Evolutionary conservation across 352 stramenopile species (phyloP), one percentile per base, ranked within the genome.

Genomic region (Phytopythium cucurbitacearum): DNA sequence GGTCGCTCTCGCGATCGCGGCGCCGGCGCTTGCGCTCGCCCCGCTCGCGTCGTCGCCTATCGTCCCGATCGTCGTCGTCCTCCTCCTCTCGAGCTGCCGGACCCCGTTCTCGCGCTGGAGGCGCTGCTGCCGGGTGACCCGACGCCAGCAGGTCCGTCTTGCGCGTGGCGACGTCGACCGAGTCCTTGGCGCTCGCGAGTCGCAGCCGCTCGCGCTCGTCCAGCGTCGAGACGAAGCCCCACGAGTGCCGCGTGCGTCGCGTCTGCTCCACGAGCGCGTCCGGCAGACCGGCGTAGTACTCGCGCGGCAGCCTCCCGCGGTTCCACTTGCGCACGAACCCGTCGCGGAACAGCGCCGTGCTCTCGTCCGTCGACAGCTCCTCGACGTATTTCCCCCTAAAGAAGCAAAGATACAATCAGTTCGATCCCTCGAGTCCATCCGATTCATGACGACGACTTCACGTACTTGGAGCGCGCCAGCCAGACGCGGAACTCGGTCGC

Each of bases 251-350:
- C n/a, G 81, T 92, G 28, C 81, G 68, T 40, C 77, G 75, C 16
- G 78, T 85, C 45, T 75, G 59, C 55, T 89, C 76, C n/a, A 88
- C 63, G n/a, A 91, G 64, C 34, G 56, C 40, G 46, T 87, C 73
- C 0, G 81, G 73, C 7, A 89, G 68, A 16, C 74, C 76, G 21
- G 67, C 56, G 47, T 92, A 92, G 57, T 78, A 92, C 75, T 87
- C 86, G 42, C 49, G 41, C 2, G 71, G 52, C 41, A 92, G 65
- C 36, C 65, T 62, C 0, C 77, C 70, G 7, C 55, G 57, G 64
- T 92, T 92, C 81, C 81, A 92, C 39, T 75, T 75, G 16, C 58
- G 70, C 4, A 72, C 67, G 45, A 92, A 92, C 32, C 84, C 67
- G 52, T 64, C 34, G 6, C n/a, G 43, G 55, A 92, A 92, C 7